Conservation (phyloP, 1,284 basidiomycete species). For the Ganoderma multipileum region DNA sequence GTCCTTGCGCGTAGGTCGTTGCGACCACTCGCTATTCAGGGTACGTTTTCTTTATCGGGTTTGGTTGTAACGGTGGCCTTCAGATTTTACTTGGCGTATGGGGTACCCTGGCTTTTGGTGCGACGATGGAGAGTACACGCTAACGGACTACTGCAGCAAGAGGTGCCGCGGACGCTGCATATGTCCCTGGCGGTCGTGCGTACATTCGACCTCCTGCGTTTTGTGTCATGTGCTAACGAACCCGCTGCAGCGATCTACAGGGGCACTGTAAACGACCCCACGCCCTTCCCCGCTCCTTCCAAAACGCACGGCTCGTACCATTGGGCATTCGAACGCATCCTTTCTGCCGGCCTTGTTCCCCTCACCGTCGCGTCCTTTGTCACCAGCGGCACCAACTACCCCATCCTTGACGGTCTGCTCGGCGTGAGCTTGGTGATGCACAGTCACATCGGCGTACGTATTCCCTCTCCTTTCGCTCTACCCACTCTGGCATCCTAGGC, state of each 20-base stretch:
- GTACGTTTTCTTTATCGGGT: constrained; percentile 39
- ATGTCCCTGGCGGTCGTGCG: constrained; percentile 77
- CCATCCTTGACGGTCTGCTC: constrained; percentile 88
- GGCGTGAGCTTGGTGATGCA: constrained; percentile 91
- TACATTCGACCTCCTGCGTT: constrained; percentile 33
- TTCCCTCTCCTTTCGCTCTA: not conserved
- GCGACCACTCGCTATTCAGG: constrained; percentile 41
- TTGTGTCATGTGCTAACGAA: constrained; percentile 7
- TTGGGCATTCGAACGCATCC: constrained; percentile 96
- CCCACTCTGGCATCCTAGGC: not conserved
- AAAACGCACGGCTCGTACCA: constrained; percentile 93
- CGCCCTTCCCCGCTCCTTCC: constrained; percentile 83
- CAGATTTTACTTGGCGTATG: not conserved
- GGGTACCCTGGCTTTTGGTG: not conserved
- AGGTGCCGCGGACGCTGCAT: constrained; percentile 43
- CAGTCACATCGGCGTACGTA: constrained; percentile 89
- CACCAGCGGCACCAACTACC: constrained; percentile 73
- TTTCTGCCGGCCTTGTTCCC: constrained; percentile 89
- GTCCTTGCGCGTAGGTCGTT: constrained; percentile 49
- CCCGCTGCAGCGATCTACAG: constrained; percentile 78
- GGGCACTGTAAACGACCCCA: constrained; percentile 97
- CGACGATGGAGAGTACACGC: not conserved
- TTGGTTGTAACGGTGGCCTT: constrained; percentile 6
- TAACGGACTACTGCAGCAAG: constrained; percentile 31
- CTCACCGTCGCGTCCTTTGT: constrained; percentile 85